Evolutionary conservation across 2,329 filamentous ascomycete genomes (phyloP).

Genomic region (Colletotrichum cordylinicola): DNA sequence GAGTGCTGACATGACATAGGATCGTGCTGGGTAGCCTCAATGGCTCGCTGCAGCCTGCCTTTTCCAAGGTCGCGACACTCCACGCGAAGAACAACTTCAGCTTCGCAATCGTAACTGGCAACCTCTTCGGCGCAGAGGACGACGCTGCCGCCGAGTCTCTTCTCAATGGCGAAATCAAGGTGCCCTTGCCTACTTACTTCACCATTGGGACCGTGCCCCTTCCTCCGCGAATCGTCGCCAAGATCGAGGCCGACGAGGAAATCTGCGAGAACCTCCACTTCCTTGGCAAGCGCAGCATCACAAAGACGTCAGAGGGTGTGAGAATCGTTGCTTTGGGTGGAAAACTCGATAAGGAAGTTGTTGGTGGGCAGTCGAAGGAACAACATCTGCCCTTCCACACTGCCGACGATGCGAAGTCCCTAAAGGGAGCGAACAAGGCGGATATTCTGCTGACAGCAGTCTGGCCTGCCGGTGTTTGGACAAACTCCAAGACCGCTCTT

Average conservation of each 20-base stretch:
- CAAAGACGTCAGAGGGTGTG: conserved; percentile 89
- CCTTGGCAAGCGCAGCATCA: conserved; percentile 83
- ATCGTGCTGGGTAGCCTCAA: conserved; percentile 85
- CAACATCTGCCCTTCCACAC: conserved; percentile 81
- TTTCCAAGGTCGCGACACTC: conserved; percentile 80
- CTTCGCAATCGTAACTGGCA: conserved; percentile 83
- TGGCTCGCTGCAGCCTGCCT: conserved; percentile 76
- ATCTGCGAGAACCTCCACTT: conserved; percentile 92
- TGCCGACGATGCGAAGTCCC: conserved; percentile 74
- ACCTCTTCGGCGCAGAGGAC: conserved; percentile 74
- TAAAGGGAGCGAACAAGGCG: conserved; percentile 77
- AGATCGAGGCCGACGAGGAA: conserved; percentile 74
- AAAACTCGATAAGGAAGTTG: conserved; percentile 64
- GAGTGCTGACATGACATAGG: conserved; percentile 43
- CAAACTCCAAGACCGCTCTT: conserved; percentile 69
- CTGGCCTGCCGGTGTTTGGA: conserved; percentile 80
- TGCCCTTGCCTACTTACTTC: conserved; percentile 91
- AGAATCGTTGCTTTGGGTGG: conserved; percentile 89
- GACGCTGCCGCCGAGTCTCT: conserved; percentile 68
- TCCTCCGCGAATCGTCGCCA: conserved; percentile 73
- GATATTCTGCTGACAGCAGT: conserved; percentile 88
- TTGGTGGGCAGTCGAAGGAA: conserved; percentile 70
- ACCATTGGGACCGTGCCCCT: conserved; percentile 78
- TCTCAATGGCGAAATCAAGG: conserved; percentile 71
- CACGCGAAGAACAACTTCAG: conserved; percentile 89